Evolutionary conservation across 148 eudicot species (phyloP).

Genomic region (Dysphania ambrosioides): DNA sequence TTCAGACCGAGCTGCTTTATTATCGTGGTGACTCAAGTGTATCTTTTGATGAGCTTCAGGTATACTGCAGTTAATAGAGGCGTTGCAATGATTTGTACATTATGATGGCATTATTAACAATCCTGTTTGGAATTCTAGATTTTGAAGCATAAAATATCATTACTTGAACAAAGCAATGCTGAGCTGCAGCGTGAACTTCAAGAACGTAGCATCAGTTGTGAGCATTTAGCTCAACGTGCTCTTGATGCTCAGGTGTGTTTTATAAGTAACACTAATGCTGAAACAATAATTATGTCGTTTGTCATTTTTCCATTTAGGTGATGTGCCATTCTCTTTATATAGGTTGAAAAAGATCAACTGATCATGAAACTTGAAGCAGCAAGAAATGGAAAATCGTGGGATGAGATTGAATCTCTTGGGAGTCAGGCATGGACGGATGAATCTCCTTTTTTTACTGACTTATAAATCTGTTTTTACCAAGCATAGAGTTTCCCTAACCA

Average conservation of each 20-base stretch:
- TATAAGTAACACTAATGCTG: not conserved
- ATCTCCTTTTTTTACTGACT: not conserved
- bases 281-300: not conserved
- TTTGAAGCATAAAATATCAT: constrained; percentile 78
- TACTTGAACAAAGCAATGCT: constrained; percentile 84
- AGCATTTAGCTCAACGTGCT: constrained; percentile 71
- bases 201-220: constrained; percentile 57
- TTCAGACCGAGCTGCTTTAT: constrained; percentile 78
- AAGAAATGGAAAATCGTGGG: constrained; percentile 72
- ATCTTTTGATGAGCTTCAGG: constrained; percentile 86
- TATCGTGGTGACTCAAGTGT: constrained; percentile 78
- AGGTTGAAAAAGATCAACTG: constrained; percentile 85
- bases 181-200: constrained; percentile 76
- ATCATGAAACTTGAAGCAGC: constrained; percentile 70
- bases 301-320: not conserved
- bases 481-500: not conserved
- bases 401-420: constrained; percentile 57
- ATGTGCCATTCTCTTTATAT: constrained; percentile 18
- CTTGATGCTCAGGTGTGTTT: constrained; percentile 82
- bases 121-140: constrained; percentile 35
- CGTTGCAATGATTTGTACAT: not conserved
- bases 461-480: not conserved
- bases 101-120: not conserved
- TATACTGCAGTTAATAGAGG: constrained; percentile 20
- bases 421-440: constrained; percentile 60